A percentile compares a stretch with the other conserved stretches of the same genome.
phyloP scores from a whole-genome alignment of 352 stramenopile genomes.

The Thraustotheca clavata region DNA sequence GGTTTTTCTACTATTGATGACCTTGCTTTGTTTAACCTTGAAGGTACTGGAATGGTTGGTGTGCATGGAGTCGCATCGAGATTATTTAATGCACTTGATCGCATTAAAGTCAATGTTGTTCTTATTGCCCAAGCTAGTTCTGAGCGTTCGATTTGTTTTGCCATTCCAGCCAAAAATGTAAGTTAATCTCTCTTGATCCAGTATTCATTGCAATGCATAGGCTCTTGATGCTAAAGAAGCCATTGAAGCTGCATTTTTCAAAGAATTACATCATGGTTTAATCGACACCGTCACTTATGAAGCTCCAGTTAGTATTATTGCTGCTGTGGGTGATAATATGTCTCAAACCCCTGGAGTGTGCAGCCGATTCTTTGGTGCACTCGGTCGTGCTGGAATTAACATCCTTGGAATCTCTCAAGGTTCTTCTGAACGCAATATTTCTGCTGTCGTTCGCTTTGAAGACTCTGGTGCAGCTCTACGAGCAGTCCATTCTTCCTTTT shows the following conservation, averaged over 20 bases:
- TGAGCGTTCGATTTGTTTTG: slow-evolving; percentile 95
- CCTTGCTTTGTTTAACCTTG: slow-evolving; percentile 93
- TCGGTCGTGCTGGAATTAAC: slow-evolving; percentile 93
- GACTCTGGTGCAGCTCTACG: slow-evolving; percentile 89
- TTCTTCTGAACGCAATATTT: slow-evolving; percentile 92
- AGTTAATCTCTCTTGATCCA: not conserved
- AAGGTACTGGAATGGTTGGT: slow-evolving; percentile 93
- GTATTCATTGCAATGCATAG: slow-evolving; percentile 10
- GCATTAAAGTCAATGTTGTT: slow-evolving; percentile 89
- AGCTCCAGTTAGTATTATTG: slow-evolving; percentile 91
- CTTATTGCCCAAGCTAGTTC: slow-evolving; percentile 92
- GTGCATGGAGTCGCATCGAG: slow-evolving; percentile 89
- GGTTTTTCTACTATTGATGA: slow-evolving; percentile 92
- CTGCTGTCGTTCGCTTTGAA: slow-evolving; percentile 82
- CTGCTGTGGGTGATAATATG: slow-evolving; percentile 94
- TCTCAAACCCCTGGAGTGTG: slow-evolving; percentile 86
- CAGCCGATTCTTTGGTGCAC: slow-evolving; percentile 89
- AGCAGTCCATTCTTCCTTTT: slow-evolving; percentile 92
- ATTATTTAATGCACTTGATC: slow-evolving; percentile 89
- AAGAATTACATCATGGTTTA: slow-evolving; percentile 77
- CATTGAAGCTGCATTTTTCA: slow-evolving; percentile 81
- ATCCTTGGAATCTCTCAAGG: slow-evolving; percentile 93
- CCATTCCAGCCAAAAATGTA: slow-evolving; percentile 68
- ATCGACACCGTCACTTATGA: slow-evolving; percentile 78
- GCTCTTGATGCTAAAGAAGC: slow-evolving; percentile 57